Evolutionary conservation across 2,329 filamentous ascomycete genomes (phyloP).

Genomic region (Diaporthe sp.): DNA sequence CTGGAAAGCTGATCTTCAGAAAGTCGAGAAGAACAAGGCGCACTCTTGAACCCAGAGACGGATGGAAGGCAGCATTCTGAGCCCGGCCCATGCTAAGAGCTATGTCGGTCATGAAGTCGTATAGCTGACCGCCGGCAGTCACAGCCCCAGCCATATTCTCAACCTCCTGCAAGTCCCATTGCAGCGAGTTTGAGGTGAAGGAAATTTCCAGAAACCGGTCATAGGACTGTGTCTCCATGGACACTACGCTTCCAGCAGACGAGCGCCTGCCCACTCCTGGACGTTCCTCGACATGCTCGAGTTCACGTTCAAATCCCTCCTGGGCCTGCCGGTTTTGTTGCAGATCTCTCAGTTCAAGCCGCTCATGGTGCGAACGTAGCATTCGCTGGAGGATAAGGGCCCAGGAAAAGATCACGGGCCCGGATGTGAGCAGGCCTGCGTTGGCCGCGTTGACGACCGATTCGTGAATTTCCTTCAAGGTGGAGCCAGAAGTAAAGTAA

Average conservation of each 20-base stretch:
- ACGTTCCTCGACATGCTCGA: constrained; percentile 50
- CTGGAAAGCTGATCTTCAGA: constrained; percentile 75
- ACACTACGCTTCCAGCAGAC: constrained; percentile 73
- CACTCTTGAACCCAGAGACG: constrained; percentile 72
- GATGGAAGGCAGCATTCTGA: constrained; percentile 62
- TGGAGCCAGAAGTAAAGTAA: constrained; percentile 79
- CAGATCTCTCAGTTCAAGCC: constrained; percentile 72
- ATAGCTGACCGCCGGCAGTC: constrained; percentile 66
- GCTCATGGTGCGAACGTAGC: constrained; percentile 72
- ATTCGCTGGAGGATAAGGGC: constrained; percentile 80
- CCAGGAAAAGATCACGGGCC: constrained; percentile 86
- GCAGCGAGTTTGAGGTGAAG: constrained; percentile 58
- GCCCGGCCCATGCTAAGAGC: constrained; percentile 61
- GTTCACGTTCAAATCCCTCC: constrained; percentile 68
- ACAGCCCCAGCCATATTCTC: constrained; percentile 65
- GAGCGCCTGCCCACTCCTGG: constrained; percentile 64
- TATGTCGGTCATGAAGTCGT: constrained; percentile 68
- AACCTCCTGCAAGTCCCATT: constrained; percentile 66
- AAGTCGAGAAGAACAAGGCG: constrained; percentile 78
- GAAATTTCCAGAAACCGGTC: constrained; percentile 66
- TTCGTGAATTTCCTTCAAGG: constrained; percentile 80
- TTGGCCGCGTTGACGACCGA: constrained; percentile 75
- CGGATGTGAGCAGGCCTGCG: constrained; percentile 71
- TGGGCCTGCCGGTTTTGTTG: constrained; percentile 71
- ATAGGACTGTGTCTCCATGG: constrained; percentile 72